phyloP scores from a whole-genome alignment of 2,329 filamentous ascomycete species.

The Pseudonectria buxi region DNA sequence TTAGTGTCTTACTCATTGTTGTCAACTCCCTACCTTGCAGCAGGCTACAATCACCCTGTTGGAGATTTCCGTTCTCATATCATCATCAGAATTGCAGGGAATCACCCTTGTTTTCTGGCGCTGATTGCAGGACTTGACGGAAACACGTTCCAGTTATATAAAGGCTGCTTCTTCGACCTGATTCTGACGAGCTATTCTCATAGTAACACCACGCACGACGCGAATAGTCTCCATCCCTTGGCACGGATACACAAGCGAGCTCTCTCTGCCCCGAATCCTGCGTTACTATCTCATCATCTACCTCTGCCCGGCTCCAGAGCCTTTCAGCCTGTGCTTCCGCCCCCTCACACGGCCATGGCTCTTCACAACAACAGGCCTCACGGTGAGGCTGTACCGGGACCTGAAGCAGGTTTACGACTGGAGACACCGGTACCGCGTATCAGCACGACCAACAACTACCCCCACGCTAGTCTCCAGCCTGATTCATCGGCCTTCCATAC shows the following conservation, averaged over 20 bases:
- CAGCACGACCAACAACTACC: no score
- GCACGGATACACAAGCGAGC: conserved; percentile 40
- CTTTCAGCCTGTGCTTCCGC: conserved; percentile 11
- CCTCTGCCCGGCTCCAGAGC: conserved; percentile 2
- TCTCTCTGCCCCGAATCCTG: conserved; percentile 42
- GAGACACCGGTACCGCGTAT: no score
- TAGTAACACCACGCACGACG: conserved; percentile 1
- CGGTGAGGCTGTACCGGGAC: conserved; percentile 4
- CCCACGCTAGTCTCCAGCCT: no score
- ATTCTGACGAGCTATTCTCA: conserved; percentile 1
- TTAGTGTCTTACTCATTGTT: no score
- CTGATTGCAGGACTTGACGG: no score
- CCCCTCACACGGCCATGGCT: conserved; percentile 2
- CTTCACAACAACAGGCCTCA: conserved; percentile 1
- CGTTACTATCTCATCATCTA: conserved; percentile 13
- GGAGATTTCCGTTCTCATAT: no score
- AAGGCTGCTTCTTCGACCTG: conserved; percentile 1
- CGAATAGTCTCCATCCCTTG: conserved; percentile 10
- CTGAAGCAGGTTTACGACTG: no score
- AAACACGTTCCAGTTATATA: no score
- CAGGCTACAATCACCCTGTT: no score
- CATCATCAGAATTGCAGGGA: no score
- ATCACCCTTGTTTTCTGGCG: no score
- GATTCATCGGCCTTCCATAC: background rate
- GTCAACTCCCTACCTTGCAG: no score